Evolutionary conservation across 345 rosid genomes (phyloP).

Genomic region (Syzygium oleosum): DNA sequence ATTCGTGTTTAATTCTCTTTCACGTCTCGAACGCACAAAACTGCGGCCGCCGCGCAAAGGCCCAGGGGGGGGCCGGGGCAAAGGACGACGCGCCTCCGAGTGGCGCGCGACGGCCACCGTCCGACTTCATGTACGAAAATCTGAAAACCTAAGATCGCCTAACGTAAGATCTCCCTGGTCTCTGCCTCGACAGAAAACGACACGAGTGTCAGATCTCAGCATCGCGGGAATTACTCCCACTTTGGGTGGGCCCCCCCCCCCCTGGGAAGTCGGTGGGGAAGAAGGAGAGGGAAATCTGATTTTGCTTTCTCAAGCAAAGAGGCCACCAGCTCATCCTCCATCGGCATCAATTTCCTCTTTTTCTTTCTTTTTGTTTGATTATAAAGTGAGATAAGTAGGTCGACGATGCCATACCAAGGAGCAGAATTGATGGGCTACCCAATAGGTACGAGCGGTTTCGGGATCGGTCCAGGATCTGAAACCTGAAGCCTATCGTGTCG

Average conservation of each 20-base stretch:
- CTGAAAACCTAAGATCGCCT: accelerated
- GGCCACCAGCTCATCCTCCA: background rate
- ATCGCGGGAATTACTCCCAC: background rate
- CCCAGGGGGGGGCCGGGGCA: background rate
- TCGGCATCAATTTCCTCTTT: too few species aligned
- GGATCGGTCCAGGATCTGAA: too few species aligned
- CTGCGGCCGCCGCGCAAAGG: background rate
- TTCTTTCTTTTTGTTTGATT: background rate
- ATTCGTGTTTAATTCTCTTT: too few species aligned
- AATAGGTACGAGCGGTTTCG: too few species aligned
- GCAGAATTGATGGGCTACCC: background rate
- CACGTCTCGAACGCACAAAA: too few species aligned
- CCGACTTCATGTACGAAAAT: background rate
- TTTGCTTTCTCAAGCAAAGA: too few species aligned
- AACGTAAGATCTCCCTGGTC: background rate
- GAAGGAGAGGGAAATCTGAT: background rate
- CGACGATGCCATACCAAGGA: accelerated
- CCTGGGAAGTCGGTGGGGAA: background rate
- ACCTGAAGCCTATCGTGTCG: too few species aligned
- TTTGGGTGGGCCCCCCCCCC: background rate
- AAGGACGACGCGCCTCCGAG: background rate
- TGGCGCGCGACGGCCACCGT: background rate
- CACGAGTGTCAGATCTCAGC: background rate
- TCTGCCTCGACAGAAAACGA: too few species aligned
- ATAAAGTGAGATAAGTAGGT: background rate